phyloP scores from a whole-genome alignment of 1,139 yeast species.

The Protomyces inundatus region DNA sequence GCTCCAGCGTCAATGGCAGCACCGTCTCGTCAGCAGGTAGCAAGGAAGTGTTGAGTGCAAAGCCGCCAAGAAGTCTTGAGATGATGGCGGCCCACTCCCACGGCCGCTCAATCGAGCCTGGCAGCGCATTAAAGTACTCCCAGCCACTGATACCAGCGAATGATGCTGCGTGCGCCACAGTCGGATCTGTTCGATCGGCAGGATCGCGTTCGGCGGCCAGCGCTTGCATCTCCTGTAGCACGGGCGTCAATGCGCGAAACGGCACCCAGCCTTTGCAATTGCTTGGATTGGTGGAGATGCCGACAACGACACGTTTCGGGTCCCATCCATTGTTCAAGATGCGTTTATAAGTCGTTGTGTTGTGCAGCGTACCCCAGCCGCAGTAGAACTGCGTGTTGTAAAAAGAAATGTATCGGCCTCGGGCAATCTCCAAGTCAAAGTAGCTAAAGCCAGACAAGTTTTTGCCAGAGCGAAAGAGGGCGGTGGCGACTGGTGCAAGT shows the following conservation, averaged over 20 bases:
- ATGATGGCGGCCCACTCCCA: slow-evolving; percentile 7
- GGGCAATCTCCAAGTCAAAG: background rate
- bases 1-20: too few species aligned
- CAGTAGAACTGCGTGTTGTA: slow-evolving; percentile 16
- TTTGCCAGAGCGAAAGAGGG: background rate
- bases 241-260: background rate
- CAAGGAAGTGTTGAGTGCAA: background rate
- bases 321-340: slow-evolving; percentile 8
- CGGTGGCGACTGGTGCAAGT: slow-evolving; percentile 22
- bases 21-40: too few species aligned
- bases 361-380: background rate
- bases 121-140: slow-evolving; percentile 16
- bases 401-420: slow-evolving; percentile 6
- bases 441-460: slow-evolving; percentile 19
- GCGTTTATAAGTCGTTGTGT: background rate
- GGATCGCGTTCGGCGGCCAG: background rate
- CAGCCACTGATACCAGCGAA: slow-evolving; percentile 19
- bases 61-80: background rate
- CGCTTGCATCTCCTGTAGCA: slow-evolving; percentile 1
- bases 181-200: background rate
- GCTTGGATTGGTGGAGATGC: slow-evolving; percentile 4
- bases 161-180: background rate
- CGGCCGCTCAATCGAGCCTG: slow-evolving; percentile 2
- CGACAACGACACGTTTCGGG: slow-evolving; percentile 2
- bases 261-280: slow-evolving; percentile 19